Base-by-base conservation (phyloP, 768 basidiomycete genomes). In the Suillus bovinus region DNA sequence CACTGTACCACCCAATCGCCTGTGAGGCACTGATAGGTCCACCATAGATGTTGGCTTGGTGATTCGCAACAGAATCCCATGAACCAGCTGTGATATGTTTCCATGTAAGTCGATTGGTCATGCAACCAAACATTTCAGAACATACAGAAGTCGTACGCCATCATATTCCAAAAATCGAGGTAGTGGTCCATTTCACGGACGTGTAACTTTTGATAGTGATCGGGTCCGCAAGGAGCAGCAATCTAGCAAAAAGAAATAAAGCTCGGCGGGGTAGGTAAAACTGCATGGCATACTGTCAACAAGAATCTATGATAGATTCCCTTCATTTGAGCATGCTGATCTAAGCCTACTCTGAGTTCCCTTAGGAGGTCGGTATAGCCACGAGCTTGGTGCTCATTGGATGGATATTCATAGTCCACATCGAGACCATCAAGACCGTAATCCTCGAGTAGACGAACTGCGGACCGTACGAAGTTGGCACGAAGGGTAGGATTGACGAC, bases 131-230 rank as follows among this genome's bases (percentile, higher is more conserved):
- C 47, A 29, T 41, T 46, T 38, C 27, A 24, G 44, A 33, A 75
- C 82, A 60, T 66, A 89, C 90, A 84, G 68, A 89, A 93, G 72
- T 93, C 92, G 66, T 94, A 93, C 1, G 90, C 87, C 97, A 99
- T 99, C 74, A 99, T 77, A 72, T 99, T 99, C 96, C 95, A 99
- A 73, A 98, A 95, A 70, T 94, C 91, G 27, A 99, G 86, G 62
- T 83, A 88, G 63, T 81, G 81, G 72, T 95, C 89, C 96, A 99
- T 99, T 64, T 92, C 92, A 27, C 74, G 77, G 52, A 94, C 80
- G 63, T 86, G 82, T 8, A 99, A 80, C 66, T 89, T 91, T 72
- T 87, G 79, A 76, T 94, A 95, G 68, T 97, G 87, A 65, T 90
- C 83, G 3, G 89, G 84, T 34, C 97, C 97, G 74, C 94, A 96